Percentiles rank a stretch among this genome's conserved stretches.
Conservation (phyloP, 2,329 filamentous ascomycete genomes). For the Fusarium drepaniforme region DNA sequence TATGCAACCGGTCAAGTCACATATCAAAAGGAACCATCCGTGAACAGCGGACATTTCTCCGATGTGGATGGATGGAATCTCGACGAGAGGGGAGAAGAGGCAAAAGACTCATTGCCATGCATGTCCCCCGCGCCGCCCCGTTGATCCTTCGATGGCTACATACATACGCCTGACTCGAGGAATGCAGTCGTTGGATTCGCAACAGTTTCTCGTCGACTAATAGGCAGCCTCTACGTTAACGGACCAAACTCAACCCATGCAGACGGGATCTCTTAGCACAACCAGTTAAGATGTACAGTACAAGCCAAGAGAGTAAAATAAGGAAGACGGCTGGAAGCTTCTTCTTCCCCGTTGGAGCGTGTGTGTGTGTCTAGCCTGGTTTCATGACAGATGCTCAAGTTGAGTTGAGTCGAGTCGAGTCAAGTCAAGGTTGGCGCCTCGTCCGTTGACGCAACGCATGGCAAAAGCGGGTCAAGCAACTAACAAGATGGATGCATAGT, state of each 20-base stretch:
- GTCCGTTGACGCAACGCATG: background rate
- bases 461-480: background rate
- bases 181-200: conserved; percentile 16
- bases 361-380: background rate
- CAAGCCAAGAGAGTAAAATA: background rate
- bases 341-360: background rate
- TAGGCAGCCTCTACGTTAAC: background rate
- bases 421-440: background rate
- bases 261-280: background rate
- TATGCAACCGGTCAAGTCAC: background rate
- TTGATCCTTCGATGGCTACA: conserved; percentile 1
- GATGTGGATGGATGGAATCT: background rate
- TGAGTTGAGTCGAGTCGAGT: background rate
- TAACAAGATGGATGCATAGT: background rate
- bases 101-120: background rate
- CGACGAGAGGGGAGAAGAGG: background rate
- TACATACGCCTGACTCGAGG: conserved; percentile 28
- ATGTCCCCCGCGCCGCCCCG: background rate
- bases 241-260: conserved; percentile 12
- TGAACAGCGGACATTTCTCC: background rate
- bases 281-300: conserved; percentile 3
- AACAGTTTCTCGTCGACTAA: conserved; percentile 1
- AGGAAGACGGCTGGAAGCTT: background rate
- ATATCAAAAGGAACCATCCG: background rate
- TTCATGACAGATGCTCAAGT: background rate